A percentile compares a stretch with the other conserved stretches of the same genome.
These are phyloP conservation scores for Leptoxyphium fumago DNA, from an alignment of 2,329 filamentous ascomycete species.

Conservation along the genomic window DNA sequence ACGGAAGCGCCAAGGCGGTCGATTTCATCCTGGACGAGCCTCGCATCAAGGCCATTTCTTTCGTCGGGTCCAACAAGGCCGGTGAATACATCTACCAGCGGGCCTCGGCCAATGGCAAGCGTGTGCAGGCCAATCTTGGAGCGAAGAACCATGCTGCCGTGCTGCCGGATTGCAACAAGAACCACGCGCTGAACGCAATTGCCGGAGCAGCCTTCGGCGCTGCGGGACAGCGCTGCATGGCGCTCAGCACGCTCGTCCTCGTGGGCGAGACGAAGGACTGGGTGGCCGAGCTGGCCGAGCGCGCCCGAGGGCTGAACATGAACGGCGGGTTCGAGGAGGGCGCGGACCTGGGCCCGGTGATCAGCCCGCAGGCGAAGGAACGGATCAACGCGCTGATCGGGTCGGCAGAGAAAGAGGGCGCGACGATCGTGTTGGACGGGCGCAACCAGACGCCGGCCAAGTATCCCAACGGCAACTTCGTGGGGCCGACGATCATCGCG, in stretches of 20 bases:
- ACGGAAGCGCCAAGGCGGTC: slow-evolving; percentile 66
- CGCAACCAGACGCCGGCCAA: slow-evolving; percentile 59
- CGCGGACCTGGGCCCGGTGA: slow-evolving; percentile 69
- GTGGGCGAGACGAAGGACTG: slow-evolving; percentile 75
- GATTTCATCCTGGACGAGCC: slow-evolving; percentile 79
- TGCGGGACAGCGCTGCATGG: slow-evolving; percentile 78
- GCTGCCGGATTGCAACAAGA: slow-evolving; percentile 78
- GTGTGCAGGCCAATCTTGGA: slow-evolving; percentile 74
- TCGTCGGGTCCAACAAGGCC: slow-evolving; percentile 76
- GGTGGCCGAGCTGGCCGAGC: slow-evolving; percentile 63
- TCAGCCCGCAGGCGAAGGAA: slow-evolving; percentile 63
- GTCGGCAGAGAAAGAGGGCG: slow-evolving; percentile 65
- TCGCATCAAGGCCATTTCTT: slow-evolving; percentile 72
- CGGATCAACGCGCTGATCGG: slow-evolving; percentile 64
- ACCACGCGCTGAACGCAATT: slow-evolving; percentile 74
- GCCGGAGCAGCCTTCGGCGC: slow-evolving; percentile 74
- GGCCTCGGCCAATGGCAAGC: slow-evolving; percentile 72
- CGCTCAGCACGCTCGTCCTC: slow-evolving; percentile 67
- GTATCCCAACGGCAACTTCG: slow-evolving; percentile 72
- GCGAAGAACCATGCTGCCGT: slow-evolving; percentile 82
- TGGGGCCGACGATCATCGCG: slow-evolving; percentile 69
- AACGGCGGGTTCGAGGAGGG: slow-evolving; percentile 71
- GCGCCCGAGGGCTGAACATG: slow-evolving; percentile 56
- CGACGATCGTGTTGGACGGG: slow-evolving; percentile 69
- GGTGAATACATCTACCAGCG: slow-evolving; percentile 74